phyloP scores from a whole-genome alignment of 2,329 filamentous ascomycete genomes.

The Pleurostoma richardsiae region DNA sequence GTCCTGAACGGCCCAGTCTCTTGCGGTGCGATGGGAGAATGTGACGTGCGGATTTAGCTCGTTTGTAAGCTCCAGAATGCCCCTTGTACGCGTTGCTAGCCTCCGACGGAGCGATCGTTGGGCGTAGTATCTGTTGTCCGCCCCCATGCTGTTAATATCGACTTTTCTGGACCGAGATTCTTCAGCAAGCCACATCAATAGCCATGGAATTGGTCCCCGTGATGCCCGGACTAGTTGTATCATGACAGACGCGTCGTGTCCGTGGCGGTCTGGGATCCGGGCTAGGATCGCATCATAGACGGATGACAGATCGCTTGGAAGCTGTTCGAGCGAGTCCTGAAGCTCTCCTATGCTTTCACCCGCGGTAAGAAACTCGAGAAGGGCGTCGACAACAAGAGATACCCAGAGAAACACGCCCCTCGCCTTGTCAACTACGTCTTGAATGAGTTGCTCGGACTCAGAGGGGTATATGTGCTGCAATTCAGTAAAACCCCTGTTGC shows the following conservation, averaged over 20 bases:
- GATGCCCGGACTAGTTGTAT: not conserved
- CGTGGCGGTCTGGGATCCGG: not conserved
- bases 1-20: not conserved
- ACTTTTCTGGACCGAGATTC: not conserved
- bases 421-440: constrained; percentile 8
- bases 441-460: not conserved
- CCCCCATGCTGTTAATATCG: not conserved
- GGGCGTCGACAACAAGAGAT: constrained; percentile 9
- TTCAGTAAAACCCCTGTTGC: not conserved
- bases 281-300: not conserved
- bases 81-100: not conserved
- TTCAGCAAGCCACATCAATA: not conserved
- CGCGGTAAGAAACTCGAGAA: constrained; percentile 8
- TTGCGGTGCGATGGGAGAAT: not conserved
- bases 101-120: not conserved
- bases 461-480: constrained; percentile 1
- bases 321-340: not conserved
- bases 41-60: not conserved
- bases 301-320: not conserved
- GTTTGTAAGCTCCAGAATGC: not conserved
- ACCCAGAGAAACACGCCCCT: constrained; percentile 17
- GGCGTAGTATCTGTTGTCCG: not conserved
- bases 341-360: constrained; percentile 8
- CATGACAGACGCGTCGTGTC: not conserved
- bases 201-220: not conserved